These are phyloP conservation scores for Tetrapisispora phaffii DNA, from an alignment of 805 yeast species.

Conservation along the genomic window DNA sequence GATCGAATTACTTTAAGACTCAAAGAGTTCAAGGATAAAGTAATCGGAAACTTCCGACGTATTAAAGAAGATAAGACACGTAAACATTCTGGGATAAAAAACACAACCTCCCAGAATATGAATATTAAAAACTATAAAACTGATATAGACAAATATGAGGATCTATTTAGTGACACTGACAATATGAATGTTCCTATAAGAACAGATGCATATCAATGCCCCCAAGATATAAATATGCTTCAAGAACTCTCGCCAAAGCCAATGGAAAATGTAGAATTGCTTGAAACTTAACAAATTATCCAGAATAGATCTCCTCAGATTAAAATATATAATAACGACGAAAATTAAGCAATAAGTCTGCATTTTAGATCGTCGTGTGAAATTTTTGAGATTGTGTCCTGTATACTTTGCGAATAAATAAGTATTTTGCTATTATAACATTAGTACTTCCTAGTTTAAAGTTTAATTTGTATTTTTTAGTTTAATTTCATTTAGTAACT, in stretches of 20 bases:
- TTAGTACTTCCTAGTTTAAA: neutral
- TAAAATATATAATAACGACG: no score
- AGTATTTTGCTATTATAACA: neutral
- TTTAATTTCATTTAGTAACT: conserved; percentile 20
- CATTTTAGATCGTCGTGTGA: no score
- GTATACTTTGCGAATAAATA: neutral
- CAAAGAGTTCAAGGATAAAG: neutral
- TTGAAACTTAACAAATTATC: neutral
- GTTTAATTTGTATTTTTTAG: conserved; percentile 4
- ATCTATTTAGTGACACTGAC: neutral
- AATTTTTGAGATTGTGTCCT: no score
- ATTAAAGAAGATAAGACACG: neutral
- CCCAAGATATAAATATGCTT: neutral
- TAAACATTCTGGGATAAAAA: neutral
- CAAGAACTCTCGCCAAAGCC: neutral
- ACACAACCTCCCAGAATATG: neutral
- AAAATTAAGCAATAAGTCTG: no score
- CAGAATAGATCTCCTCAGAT: no score
- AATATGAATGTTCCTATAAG: neutral
- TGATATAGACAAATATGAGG: neutral
- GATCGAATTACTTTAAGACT: neutral
- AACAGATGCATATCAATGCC: neutral
- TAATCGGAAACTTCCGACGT: neutral
- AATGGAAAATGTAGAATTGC: neutral
- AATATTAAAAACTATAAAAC: neutral